phyloP scores from a whole-genome alignment of 768 basidiomycete genomes.

The Hirschioporus abietinus region DNA sequence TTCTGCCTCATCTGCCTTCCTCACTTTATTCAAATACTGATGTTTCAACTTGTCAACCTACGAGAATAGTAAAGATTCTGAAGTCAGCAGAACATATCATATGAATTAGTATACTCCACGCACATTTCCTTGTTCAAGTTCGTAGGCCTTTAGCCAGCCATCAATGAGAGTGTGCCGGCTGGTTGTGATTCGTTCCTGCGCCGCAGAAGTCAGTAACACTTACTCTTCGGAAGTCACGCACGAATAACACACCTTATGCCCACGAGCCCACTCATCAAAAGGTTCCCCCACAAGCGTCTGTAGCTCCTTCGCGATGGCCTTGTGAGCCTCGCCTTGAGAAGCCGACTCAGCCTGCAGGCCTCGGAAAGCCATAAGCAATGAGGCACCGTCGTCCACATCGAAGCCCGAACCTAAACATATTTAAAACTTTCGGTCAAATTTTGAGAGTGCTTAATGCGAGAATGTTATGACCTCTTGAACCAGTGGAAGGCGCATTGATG shows the following conservation, averaged over 20 bases:
- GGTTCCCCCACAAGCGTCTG: conserved; percentile 71
- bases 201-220: conserved; percentile 11
- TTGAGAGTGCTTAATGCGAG: background rate
- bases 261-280: conserved; percentile 73
- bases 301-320: conserved; percentile 67
- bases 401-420: conserved; percentile 53
- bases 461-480: conserved; percentile 39
- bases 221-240: background rate
- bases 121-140: conserved; percentile 62
- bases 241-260: conserved; percentile 51
- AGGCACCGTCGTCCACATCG: conserved; percentile 77
- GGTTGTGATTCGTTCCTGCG: conserved; percentile 56
- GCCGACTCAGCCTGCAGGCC: conserved; percentile 72
- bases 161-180: conserved; percentile 56
- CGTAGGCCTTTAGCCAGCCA: conserved; percentile 65
- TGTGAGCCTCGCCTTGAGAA: conserved; percentile 71
- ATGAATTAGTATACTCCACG: conserved; percentile 10
- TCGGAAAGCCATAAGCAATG: conserved; percentile 71
- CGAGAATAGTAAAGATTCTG: conserved; percentile 4
- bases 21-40: conserved; percentile 69
- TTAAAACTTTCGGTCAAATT: background rate
- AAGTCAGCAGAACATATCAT: background rate
- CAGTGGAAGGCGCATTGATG: conserved; percentile 42
- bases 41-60: conserved; percentile 64
- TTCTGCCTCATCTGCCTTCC: conserved; percentile 86